Base-by-base conservation (phyloP, 139 green algal genomes). In the Raphidocelis subcapitata region DNA sequence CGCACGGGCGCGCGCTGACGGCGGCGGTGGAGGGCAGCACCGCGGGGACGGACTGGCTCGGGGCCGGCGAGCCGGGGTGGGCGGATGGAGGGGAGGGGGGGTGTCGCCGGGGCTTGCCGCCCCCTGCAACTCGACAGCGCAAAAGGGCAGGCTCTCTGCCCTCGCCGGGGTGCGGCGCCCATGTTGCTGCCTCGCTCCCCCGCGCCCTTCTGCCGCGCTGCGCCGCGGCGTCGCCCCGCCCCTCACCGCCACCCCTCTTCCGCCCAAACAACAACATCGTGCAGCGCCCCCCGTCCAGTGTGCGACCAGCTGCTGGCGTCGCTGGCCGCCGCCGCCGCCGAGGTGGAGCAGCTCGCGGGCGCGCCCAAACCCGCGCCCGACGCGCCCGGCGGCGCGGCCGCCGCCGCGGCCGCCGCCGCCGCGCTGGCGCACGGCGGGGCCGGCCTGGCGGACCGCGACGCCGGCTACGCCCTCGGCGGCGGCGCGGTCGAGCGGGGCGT, bases 261-360 rank as follows among this genome's bases (percentile, higher is more conserved):
- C 12, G 8, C 12, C 41, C 41, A 12, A 20, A 12, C 12, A 20
- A 12, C 12, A 12, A 20, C 41, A 49, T 49, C 41, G 8, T 49
- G 8, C 8, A 49, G 61, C 29, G 70, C 46, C 3, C 70, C 70
- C 16, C 84, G 86, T 2, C 73, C 82, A 2, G 78, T 94, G 29
- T 93, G 90, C 64, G 83, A 87, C 41, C 70, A 88, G 36, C 54
- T 94, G 54, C 55, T 91, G 37, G 81, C 92, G 72, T 75, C 78
- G 62, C 66, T 93, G 63, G 71, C 29, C 21, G 41, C 51, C 12
- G 72, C 80, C 26, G 80, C 86, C 69, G 65, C 65, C 5, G 85
- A 91, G 81, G 77, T 82, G 12, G 56, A 33, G 18, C 82, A 81
- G 71, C 70, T 92, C 46, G 65, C 85, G 41, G 81, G 84, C 1